phyloP scores from a whole-genome alignment of 805 yeast genomes.

The Priceomyces medius region DNA sequence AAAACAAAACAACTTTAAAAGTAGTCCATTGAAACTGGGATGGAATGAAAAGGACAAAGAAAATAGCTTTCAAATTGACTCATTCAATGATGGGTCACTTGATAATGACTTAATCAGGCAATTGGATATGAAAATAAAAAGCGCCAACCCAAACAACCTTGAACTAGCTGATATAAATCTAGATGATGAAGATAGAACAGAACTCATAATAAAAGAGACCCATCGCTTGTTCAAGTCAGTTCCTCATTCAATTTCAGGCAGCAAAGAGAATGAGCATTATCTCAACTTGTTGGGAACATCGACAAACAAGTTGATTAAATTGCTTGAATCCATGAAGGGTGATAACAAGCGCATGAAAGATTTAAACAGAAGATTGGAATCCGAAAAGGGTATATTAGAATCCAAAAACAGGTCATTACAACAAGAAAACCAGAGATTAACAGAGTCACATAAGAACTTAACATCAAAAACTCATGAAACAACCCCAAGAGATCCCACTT shows the following conservation, averaged over 20 bases:
- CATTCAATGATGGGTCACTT: constrained; percentile 4
- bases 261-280: constrained; percentile 27
- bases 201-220: constrained; percentile 26
- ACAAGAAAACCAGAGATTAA: constrained; percentile 8
- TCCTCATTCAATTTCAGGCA: constrained; percentile 18
- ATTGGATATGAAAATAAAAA: constrained; percentile 6
- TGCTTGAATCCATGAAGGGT: constrained; percentile 10
- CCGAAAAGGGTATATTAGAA: constrained; percentile 4
- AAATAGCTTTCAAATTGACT: background rate
- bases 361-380: constrained; percentile 1
- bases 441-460: constrained; percentile 12
- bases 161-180: background rate
- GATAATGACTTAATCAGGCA: constrained; percentile 5
- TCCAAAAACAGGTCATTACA: constrained; percentile 4
- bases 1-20: constrained; percentile 4
- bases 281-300: constrained; percentile 26
- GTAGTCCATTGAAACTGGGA: constrained; percentile 15
- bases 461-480: constrained; percentile 14
- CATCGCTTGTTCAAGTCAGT: constrained; percentile 25
- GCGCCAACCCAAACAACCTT: background rate
- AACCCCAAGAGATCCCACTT: constrained; percentile 19
- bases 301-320: constrained; percentile 23
- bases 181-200: constrained; percentile 12
- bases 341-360: constrained; percentile 3
- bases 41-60: background rate